Evolutionary conservation across 805 yeast species (phyloP), one percentile per base, ranked within the genome.

Genomic region (Kodamaea kakaduensis): DNA sequence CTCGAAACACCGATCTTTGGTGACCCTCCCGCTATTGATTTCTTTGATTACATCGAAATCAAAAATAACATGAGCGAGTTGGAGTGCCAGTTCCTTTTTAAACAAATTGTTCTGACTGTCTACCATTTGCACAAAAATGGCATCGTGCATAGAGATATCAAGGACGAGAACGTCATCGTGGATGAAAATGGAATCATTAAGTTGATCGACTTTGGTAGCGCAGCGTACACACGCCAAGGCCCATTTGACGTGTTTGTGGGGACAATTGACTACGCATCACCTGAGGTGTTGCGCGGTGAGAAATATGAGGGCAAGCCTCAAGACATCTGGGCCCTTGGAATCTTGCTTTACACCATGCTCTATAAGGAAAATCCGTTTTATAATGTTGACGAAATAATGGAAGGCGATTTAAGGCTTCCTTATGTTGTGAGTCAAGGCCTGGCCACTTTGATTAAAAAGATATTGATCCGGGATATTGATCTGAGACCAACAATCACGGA

Each of bases 161-260:
- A 90, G 55, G 98, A 90, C 59, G 98, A 90, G 49, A 90, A 90
- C 52, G 76, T 90, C 31, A 86, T 90, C 49, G 84, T 90, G 34
- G 96, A 89, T 50, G 78, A 79, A 38, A 72, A 80, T 43, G 94
- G 93, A 2, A 70, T 77, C 29, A 81, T 86, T 34, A 89, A 88
- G 55, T 66, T 90, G 43, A 90, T 90, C 52, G 98, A 90, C 61
- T 90, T 88, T 58, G 98, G 98, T 1, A 82, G 95, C 31, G 95
- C 97, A 1, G 96, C 97, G 0, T 87, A 87, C 56, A 77, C 80
- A 14, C 77, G 74, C 45, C 87, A 82, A 62, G 97, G 97, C 0
- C 97, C 97, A 4, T 93, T 90, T 61, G 96, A 90, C 47, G 96
- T 93, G 4, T 90, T 93, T 61, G 97, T 93, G 2, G 98, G 98